Percentiles rank a stretch among this genome's conserved stretches.
These are phyloP conservation scores for Cyamopsis tetragonoloba DNA, from an alignment of 306 rosid genomes.

Conservation along the genomic window DNA sequence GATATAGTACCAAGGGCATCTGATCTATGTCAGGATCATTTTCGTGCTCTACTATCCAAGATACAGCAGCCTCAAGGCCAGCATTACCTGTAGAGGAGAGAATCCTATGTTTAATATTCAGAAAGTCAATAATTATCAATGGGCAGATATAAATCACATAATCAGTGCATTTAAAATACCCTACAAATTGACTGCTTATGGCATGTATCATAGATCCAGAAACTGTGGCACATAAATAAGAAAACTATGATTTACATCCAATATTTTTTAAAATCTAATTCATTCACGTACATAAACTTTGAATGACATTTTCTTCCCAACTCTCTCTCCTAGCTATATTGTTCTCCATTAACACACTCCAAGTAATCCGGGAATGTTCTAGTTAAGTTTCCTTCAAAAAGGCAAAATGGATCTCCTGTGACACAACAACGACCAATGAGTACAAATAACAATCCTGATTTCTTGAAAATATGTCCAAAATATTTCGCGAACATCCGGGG, in stretches of 20 bases:
- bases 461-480: background rate
- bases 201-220: conserved; percentile 16
- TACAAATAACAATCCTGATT: background rate
- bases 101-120: conserved; percentile 22
- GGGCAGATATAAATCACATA: conserved; percentile 3
- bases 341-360: background rate
- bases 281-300: background rate
- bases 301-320: background rate
- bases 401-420: background rate
- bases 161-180: background rate
- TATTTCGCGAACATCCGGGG: background rate
- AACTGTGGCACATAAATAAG: background rate
- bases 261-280: background rate
- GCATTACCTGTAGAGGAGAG: conserved; percentile 58
- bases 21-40: conserved; percentile 73
- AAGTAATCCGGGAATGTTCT: background rate
- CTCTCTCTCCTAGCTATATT: background rate
- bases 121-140: background rate
- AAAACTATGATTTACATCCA: background rate
- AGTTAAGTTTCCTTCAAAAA: background rate
- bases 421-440: background rate
- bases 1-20: conserved; percentile 72
- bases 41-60: conserved; percentile 93
- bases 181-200: conserved; percentile 5
- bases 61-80: conserved; percentile 85